Evolutionary conservation across 2,329 filamentous ascomycete species (phyloP), one percentile per base, ranked within the genome.

Genomic region (Trichoderma harzianum): DNA sequence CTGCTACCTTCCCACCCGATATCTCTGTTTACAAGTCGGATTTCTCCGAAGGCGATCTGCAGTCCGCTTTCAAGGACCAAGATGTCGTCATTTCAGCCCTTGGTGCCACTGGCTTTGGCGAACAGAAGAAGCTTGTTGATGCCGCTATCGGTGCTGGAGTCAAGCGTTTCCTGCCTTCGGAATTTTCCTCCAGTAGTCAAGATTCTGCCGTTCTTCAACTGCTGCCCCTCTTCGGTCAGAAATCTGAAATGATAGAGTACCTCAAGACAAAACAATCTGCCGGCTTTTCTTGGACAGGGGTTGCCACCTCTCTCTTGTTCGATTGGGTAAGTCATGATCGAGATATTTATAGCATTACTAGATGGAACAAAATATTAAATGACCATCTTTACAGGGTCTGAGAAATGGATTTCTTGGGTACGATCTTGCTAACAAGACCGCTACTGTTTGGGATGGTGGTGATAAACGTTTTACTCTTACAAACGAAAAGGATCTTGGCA

Each of bases 111-210:
- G 71, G 70, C 14, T 64, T 75, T 5, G 85, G 88, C 71, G 79
- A 80, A 21, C 87, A 89, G 74, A 79, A 80, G 36, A 81, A 80
- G 34, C 78, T 89, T 72, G 84, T 88, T 55, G 84, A 89, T 67
- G 87, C 86, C 1, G 83, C 86, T 26, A 80, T 87, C 28, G 80
- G 81, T 7, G 87, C 86, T 7, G 86, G 86, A 8, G 86, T 89
- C 7, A 82, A 85, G 74, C 82, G 86, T 26, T 87, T 88, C 78
- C 79, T 89, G 28, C 86, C 87, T 5, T 84, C 84, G 5, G 87
- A 89, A 72, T 89, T 84, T 64, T 74, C 71, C n/a, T 74, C 74
- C 36, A 81, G 78, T 12, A 79, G 79, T 78, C 76, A 80, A 12
- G 69, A 76, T 43, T 71, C 73, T 10, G 61, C 71, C 7, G 72